Evolutionary conservation across 768 basidiomycete genomes (phyloP).

Genomic region (Wakefieldia striispora): DNA sequence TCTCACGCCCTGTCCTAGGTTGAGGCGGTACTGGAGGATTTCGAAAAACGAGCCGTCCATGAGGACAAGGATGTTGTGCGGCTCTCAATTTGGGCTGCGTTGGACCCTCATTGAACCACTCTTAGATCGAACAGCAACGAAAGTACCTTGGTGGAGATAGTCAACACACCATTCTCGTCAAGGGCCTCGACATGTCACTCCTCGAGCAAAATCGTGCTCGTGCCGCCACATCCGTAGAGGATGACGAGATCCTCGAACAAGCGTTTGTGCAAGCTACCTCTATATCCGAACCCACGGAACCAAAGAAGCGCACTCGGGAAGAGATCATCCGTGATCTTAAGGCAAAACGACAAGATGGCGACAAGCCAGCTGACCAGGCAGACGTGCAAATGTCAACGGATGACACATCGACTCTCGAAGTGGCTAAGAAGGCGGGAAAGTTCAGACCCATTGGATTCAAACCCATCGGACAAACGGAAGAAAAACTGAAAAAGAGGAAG

Average conservation of each 20-base stretch:
- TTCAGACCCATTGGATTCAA: constrained; percentile 64
- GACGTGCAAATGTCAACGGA: constrained; percentile 13
- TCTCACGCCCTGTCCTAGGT: constrained; percentile 42
- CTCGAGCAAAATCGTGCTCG: constrained; percentile 82
- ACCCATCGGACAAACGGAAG: constrained; percentile 47
- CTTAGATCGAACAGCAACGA: constrained; percentile 72
- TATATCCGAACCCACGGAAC: constrained; percentile 17
- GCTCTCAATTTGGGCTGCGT: background rate
- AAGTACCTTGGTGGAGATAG: constrained; percentile 82
- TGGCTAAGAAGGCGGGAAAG: constrained; percentile 41
- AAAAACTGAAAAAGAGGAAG: constrained; percentile 47
- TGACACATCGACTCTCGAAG: constrained; percentile 30
- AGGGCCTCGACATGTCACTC: constrained; percentile 85
- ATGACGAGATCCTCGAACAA: constrained; percentile 80
- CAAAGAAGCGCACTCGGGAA: constrained; percentile 74
- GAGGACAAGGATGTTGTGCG: constrained; percentile 61
- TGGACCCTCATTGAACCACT: background rate
- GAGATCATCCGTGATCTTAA: constrained; percentile 76
- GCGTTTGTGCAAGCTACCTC: constrained; percentile 54
- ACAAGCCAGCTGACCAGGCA: constrained; percentile 7
- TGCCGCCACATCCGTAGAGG: constrained; percentile 52
- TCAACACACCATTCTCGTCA: constrained; percentile 83
- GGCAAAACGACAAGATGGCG: constrained; percentile 46
- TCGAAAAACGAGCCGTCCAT: constrained; percentile 62
- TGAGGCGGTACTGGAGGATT: constrained; percentile 79